Percentiles rank a stretch among this genome's conserved stretches.
These are phyloP conservation scores for Agarophyton chilense DNA, from an alignment of 23 red algal species.

Conservation along the genomic window DNA sequence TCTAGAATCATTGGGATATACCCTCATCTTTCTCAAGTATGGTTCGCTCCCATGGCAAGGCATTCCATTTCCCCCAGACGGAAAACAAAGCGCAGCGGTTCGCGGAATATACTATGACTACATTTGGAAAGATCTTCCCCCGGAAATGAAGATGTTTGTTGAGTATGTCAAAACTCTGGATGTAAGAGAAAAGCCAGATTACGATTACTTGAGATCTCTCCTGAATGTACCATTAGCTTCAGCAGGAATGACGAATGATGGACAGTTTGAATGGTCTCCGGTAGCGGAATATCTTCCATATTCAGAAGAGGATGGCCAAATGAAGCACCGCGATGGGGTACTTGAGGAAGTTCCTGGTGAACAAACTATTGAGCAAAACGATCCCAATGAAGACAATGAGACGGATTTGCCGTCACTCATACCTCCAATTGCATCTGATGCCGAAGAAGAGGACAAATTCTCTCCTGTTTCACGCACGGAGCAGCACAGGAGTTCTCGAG, in stretches of 20 bases:
- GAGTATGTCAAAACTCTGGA: slow-evolving; percentile 14
- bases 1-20: slow-evolving; percentile 34
- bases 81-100: not conserved
- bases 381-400: no score
- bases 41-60: slow-evolving; percentile 37
- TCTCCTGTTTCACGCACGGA: no score
- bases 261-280: slow-evolving; percentile 8
- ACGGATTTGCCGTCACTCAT: no score
- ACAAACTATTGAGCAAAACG: no score
- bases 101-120: slow-evolving; percentile 1
- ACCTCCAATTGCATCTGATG: no score
- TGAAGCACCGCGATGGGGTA: no score
- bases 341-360: no score
- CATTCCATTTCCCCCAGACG: slow-evolving; percentile 8
- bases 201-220: slow-evolving; percentile 20
- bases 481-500: no score
- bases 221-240: not conserved
- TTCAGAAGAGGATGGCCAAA: not conserved
- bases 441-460: no score
- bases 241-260: not conserved
- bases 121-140: slow-evolving; percentile 23
- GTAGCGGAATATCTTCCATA: not conserved
- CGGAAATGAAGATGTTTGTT: slow-evolving; percentile 26
- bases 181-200: slow-evolving; percentile 21
- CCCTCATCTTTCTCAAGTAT: slow-evolving; percentile 5